Evolutionary conservation across 805 yeast species (phyloP).

Genomic region (Teunomyces pallodes): DNA sequence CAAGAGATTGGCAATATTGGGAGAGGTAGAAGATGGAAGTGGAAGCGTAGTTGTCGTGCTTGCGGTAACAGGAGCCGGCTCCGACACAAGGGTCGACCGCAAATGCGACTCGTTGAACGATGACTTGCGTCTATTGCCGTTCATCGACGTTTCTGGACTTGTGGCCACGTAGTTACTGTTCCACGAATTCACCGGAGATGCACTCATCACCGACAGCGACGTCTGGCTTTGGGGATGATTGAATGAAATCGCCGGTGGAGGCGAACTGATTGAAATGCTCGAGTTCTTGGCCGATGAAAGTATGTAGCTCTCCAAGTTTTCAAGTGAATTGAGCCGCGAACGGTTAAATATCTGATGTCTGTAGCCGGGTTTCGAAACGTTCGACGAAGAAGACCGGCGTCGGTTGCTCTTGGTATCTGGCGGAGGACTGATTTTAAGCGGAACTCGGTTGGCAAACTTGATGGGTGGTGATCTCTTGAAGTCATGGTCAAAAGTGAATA

Average conservation of each 20-base stretch:
- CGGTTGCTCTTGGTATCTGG: constrained; percentile 22
- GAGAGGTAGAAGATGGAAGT: constrained; percentile 7
- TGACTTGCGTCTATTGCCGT: constrained; percentile 29
- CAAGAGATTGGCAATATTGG: constrained; percentile 12
- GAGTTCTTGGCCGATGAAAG: constrained; percentile 40
- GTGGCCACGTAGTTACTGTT: constrained; percentile 15
- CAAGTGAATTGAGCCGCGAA: constrained; percentile 41
- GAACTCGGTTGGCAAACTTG: constrained; percentile 44
- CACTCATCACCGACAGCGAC: constrained; percentile 13
- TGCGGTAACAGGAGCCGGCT: constrained; percentile 11
- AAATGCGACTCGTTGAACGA: constrained; percentile 44
- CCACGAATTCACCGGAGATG: constrained; percentile 26
- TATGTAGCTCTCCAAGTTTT: constrained; percentile 41
- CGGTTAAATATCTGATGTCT: constrained; percentile 34
- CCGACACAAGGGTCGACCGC: constrained; percentile 39
- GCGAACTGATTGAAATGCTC: constrained; percentile 31
- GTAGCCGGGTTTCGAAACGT: constrained; percentile 19
- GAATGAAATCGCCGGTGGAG: constrained; percentile 22
- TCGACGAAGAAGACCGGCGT: constrained; percentile 30
- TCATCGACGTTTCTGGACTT: constrained; percentile 9
- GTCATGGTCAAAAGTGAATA: constrained; percentile 29
- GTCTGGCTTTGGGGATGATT: constrained; percentile 6
- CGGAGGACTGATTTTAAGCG: constrained; percentile 37
- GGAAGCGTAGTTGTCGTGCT: constrained; percentile 4
- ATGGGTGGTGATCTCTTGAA: constrained; percentile 31